Conservation (phyloP, 2,329 filamentous ascomycete species). For the Acarospora socialis region DNA sequence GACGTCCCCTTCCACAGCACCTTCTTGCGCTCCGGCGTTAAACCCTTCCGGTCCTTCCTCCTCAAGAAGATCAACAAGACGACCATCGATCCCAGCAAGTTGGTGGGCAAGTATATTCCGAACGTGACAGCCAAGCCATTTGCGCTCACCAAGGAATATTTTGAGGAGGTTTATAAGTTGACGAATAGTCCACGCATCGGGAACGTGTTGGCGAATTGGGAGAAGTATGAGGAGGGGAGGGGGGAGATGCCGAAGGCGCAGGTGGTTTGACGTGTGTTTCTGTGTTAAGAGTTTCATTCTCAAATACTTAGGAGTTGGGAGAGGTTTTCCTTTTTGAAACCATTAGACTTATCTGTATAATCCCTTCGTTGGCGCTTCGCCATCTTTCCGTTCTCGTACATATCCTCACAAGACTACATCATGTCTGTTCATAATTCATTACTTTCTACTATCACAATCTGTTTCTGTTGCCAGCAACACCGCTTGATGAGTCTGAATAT, state of each 20-base stretch:
- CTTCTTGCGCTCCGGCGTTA: slow-evolving; percentile 93
- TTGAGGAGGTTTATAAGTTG: slow-evolving; percentile 92
- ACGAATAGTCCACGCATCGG: slow-evolving; percentile 57
- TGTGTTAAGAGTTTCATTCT: no score
- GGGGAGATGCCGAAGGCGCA: slow-evolving; percentile 31
- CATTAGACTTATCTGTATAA: no score
- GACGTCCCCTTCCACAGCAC: slow-evolving; percentile 99
- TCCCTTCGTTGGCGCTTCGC: no score
- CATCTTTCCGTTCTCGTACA: no score
- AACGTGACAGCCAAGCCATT: slow-evolving; percentile 97
- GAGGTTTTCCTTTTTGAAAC: no score
- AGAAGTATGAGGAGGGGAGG: slow-evolving; percentile 46
- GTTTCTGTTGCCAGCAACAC: no score
- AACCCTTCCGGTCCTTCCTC: slow-evolving; percentile 95
- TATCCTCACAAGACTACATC: no score
- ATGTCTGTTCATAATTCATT: no score
- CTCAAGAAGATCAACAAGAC: slow-evolving; percentile 99
- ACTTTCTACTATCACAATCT: no score
- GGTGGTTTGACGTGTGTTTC: no score
- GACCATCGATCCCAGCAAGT: slow-evolving; percentile 89
- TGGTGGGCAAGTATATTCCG: slow-evolving; percentile 97
- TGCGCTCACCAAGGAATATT: slow-evolving; percentile 94
- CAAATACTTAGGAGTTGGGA: no score
- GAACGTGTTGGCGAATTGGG: slow-evolving; percentile 64
- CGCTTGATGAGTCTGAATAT: no score